Conservation (phyloP, 1,139 yeast species). For the Debaryomyces udenii region DNA sequence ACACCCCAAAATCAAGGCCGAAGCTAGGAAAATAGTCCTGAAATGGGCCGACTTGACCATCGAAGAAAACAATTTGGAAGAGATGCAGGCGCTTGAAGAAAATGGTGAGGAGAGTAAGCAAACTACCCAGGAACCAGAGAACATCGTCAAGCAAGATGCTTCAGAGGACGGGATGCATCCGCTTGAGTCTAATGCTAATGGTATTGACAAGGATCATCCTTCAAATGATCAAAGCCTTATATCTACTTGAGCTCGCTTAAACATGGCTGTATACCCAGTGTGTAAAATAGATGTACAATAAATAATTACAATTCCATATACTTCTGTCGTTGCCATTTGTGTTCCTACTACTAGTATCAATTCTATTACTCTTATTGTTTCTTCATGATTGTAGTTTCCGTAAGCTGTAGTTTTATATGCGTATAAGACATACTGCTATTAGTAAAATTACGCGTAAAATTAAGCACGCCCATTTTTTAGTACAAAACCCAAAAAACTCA, state of each 20-base stretch:
- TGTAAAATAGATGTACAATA: slow-evolving; percentile 1
- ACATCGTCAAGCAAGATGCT: slow-evolving; percentile 11
- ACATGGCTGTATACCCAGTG: too few species aligned
- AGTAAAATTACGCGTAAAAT: slow-evolving; percentile 4
- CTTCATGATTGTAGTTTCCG: too few species aligned
- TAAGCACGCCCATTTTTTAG: neutral
- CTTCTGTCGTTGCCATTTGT: too few species aligned
- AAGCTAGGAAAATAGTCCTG: slow-evolving; percentile 27
- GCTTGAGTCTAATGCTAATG: too few species aligned
- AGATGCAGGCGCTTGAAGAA: slow-evolving; percentile 15
- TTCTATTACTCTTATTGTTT: too few species aligned
- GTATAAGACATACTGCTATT: slow-evolving; percentile 1
- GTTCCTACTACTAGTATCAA: too few species aligned
- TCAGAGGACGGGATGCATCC: neutral
- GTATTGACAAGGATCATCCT: too few species aligned
- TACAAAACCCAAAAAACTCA: slow-evolving; percentile 6
- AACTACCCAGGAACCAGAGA: slow-evolving; percentile 15
- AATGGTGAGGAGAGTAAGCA: slow-evolving; percentile 1
- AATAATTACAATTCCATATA: neutral
- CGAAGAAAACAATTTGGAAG: slow-evolving; percentile 21
- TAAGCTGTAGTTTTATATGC: slow-evolving; percentile 5
- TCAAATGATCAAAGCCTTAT: too few species aligned
- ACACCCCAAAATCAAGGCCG: slow-evolving; percentile 21
- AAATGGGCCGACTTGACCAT: slow-evolving; percentile 26
- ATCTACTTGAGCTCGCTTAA: too few species aligned